A percentile compares a stretch with the other conserved stretches of the same genome.
phyloP scores from a whole-genome alignment of 164 flowering plant species.

The Annona squamosa region DNA sequence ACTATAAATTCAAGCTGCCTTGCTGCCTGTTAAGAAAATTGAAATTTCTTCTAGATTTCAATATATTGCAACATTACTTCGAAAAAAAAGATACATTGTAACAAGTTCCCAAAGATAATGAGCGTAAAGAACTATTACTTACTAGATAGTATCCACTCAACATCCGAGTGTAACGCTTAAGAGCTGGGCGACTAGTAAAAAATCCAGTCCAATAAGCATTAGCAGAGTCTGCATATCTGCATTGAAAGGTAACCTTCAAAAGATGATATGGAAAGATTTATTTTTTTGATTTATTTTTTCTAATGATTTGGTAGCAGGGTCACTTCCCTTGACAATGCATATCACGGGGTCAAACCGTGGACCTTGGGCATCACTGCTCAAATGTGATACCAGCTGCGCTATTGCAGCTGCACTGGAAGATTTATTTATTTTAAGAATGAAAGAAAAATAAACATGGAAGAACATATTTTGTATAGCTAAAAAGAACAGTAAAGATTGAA shows the following conservation, averaged over 20 bases:
- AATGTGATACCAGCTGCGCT: too few relatives aligned
- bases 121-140: conserved; percentile 9
- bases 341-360: too few relatives aligned
- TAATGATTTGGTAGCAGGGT: too few relatives aligned
- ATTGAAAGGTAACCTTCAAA: conserved; percentile 1
- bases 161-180: conserved; percentile 64
- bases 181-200: conserved; percentile 85
- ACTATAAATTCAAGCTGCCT: conserved; percentile 73
- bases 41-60: not conserved
- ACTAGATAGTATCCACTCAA: conserved; percentile 92
- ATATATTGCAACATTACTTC: not conserved
- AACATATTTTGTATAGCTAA: not conserved
- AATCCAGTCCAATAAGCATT: conserved; percentile 94
- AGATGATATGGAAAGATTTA: conserved; percentile 2
- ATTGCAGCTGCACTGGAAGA: too few relatives aligned
- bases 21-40: conserved; percentile 49
- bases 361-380: too few relatives aligned
- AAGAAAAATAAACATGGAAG: not conserved
- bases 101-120: too few relatives aligned
- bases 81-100: not conserved
- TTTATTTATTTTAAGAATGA: too few relatives aligned
- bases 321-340: too few relatives aligned
- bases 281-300: too few relatives aligned
- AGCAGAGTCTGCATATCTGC: conserved; percentile 70
- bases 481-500: not conserved